Base-by-base conservation (phyloP, 2,329 filamentous ascomycete species). In the Diplocarpon rosae region DNA sequence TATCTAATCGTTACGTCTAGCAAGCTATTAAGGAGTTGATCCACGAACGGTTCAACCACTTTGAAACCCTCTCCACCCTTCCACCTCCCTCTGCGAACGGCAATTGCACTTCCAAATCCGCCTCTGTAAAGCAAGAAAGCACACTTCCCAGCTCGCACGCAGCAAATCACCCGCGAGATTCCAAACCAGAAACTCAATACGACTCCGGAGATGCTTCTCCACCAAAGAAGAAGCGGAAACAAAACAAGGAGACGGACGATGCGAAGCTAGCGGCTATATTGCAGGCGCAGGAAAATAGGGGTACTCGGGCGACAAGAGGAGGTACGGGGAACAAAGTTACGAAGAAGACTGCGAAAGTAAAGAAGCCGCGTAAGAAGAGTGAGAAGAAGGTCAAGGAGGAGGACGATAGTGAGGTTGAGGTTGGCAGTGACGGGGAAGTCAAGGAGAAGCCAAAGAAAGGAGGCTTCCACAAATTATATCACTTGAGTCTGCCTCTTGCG, bases 401-500 rank as follows among this genome's bases (percentile, higher is more conserved):
- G 43, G 87, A 94, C 56, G 86, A 93, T 55, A 90, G 84, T 56
- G 87, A 90, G 39, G 64, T 83, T 8, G 78, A 78, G 13, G 75
- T 71, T 4, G 80, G 74, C 37, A 80, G 66, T 29, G 78, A 63
- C 66, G 75, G 45, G 66, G 73, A 50, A 66, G 63, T 57, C 2
- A 58, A 85, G 68, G 75, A 78, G 57, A 72, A 76, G 15, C 78
- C 77, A 51, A 79, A 84, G 54, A 95, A 89, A 59, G 85, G 89
- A 30, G 92, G 89, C 2, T 98, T 98, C 60, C 88, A 95, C 60
- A 89, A 89, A 67, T 82, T 82, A 1, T 85, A 89, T 63, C 76
- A 76, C 47, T 75, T 92, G 38, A 88, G 83, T 54, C 69, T 72
- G 41, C 74, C 81, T 11, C 72, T 92, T 16, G 73, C 80, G 1